Evolutionary conservation across 208 protist species (phyloP).

Genomic region (Herpetomonas tarakana): DNA sequence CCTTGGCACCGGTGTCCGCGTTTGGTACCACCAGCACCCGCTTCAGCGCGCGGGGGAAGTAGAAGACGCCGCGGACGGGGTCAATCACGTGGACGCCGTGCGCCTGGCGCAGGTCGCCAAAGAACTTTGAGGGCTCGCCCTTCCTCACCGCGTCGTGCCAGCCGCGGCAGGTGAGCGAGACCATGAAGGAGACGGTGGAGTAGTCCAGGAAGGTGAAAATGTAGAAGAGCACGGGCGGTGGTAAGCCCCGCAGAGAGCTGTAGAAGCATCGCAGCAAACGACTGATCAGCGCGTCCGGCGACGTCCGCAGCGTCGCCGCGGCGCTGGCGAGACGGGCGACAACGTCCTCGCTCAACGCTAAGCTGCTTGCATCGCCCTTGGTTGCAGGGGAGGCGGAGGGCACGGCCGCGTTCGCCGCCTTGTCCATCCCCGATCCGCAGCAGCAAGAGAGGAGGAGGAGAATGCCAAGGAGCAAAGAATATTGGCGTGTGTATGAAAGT

Average conservation of each 20-base stretch:
- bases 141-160: conserved; percentile 28
- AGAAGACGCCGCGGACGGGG: conserved; percentile 42
- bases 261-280: conserved; percentile 30
- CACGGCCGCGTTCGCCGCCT: no score
- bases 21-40: conserved; percentile 27
- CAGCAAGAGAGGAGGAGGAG: no score
- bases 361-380: conserved; percentile 7
- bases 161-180: conserved; percentile 20
- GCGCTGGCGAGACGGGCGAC: conserved; percentile 24
- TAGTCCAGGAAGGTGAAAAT: conserved; percentile 49
- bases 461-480: background rate
- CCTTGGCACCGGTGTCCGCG: background rate
- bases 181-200: conserved; percentile 28
- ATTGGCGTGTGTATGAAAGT: background rate
- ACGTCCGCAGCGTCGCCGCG: conserved; percentile 24
- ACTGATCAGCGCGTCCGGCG: conserved; percentile 22
- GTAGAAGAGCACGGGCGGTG: conserved; percentile 26
- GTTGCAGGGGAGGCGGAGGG: background rate
- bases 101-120: conserved; percentile 27
- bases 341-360: conserved; percentile 16
- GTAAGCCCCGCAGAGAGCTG: conserved; percentile 41
- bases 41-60: conserved; percentile 41
- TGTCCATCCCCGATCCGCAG: no score
- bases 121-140: conserved; percentile 21
- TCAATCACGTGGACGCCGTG: conserved; percentile 51